phyloP scores from a whole-genome alignment of 164 flowering plant species.

The Houttuynia cordata region DNA sequence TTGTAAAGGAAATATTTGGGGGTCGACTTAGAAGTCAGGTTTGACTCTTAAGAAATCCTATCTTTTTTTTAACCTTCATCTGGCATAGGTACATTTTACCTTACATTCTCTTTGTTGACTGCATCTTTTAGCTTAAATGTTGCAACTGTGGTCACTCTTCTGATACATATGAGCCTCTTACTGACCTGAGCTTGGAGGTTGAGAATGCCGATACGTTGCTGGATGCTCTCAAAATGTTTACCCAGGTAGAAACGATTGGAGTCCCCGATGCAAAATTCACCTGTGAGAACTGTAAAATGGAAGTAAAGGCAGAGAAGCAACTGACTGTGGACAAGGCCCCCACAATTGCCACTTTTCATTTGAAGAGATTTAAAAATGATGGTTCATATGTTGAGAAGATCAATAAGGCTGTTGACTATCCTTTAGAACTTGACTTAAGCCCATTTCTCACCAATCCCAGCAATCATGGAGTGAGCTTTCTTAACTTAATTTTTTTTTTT shows the following conservation, averaged over 20 bases:
- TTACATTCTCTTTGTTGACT: too few species aligned
- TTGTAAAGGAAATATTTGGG: constrained; percentile 71
- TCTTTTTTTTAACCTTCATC: too few species aligned
- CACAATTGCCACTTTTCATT: constrained; percentile 57
- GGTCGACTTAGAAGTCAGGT: constrained; percentile 81
- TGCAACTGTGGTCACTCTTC: constrained; percentile 66
- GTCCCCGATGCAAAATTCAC: constrained; percentile 46
- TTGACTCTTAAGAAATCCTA: not conserved
- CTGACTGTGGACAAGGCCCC: constrained; percentile 57
- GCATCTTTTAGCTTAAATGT: constrained; percentile 56
- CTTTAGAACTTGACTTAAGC: constrained; percentile 61
- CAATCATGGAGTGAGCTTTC: constrained; percentile 33
- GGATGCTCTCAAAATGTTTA: constrained; percentile 66
- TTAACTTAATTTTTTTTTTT: not conserved
- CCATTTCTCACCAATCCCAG: constrained; percentile 34
- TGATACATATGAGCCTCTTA: constrained; percentile 56
- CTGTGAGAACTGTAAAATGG: constrained; percentile 62
- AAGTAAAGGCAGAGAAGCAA: constrained; percentile 64
- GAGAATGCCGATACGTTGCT: constrained; percentile 46
- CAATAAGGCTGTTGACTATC: constrained; percentile 49
- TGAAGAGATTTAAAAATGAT: constrained; percentile 79
- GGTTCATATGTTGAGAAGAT: constrained; percentile 64
- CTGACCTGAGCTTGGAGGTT: constrained; percentile 83
- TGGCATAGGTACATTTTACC: too few species aligned
- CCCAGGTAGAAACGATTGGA: constrained; percentile 66